Evolutionary conservation across 768 basidiomycete species (phyloP), one percentile per base, ranked within the genome.

Genomic region (Krasilnikovozyma curviuscula): DNA sequence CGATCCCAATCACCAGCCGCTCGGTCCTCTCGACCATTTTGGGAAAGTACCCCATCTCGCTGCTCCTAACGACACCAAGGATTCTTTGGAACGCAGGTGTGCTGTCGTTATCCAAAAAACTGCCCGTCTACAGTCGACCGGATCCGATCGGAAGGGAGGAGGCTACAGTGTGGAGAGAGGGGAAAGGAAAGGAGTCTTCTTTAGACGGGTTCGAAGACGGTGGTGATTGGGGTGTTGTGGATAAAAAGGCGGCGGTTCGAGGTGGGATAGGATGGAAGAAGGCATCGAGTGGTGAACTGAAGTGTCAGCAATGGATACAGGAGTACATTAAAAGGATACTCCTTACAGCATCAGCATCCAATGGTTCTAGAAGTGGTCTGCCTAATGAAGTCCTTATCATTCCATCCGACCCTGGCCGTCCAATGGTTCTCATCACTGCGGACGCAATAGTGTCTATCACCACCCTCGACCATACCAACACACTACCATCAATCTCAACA

Each of bases 11-110:
- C 21, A 68, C 69, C 1, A 55, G 66, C 1, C n/a, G 40, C 12
- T 62, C 61, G 30, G 60, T 72, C 30, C 55, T 78, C 19, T 16
- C 29, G 2, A 34, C 37, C 19, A 60, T 68, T 0, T 61, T 79
- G 28, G 47, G 58, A 3, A 58, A 61, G 42, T 64, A 68, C 24
- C 79, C 79, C 0, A 65, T 78, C 44, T 67, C 64, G 3, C 68
- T 81, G 8, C 62, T 78, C 32, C 61, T 74, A 19, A 72, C 75
- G 0, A 65, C 74, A 42, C 69, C 73, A 2, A 68, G 79, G n/a
- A 81, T 80, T 45, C 56, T 75, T 4, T 74, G 45, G 45, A 37
- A 46, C 18, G 45, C 45, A 19, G 45, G 45, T 3, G 45, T 46
- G 27, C 27, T 46, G 34, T 34, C 45, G 3, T 46, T 32, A 7